Percentiles rank a stretch among this genome's conserved stretches.
These are phyloP conservation scores for Pseudomonodictys pantanalensis DNA, from an alignment of 495 filamentous ascomycete genomes.

Conservation along the genomic window DNA sequence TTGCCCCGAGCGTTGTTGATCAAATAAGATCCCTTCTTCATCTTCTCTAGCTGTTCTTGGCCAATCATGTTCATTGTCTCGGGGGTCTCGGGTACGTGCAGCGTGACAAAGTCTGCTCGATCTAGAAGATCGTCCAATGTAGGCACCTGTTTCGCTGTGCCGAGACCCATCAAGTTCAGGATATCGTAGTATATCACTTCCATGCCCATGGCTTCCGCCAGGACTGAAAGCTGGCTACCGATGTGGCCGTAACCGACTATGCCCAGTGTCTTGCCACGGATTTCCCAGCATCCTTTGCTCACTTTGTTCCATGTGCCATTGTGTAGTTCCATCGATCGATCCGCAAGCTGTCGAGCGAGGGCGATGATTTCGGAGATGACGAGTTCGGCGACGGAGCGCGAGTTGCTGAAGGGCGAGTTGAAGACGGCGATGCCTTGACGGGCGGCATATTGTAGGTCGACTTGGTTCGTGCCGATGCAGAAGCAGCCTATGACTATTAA, in stretches of 20 bases:
- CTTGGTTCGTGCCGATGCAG: slow-evolving; percentile 98
- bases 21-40: slow-evolving; percentile 89
- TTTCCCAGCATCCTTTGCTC: slow-evolving; percentile 93
- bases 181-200: slow-evolving; percentile 94
- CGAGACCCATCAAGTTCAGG: slow-evolving; percentile 87
- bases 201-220: slow-evolving; percentile 98
- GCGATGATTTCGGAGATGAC: slow-evolving; percentile 91
- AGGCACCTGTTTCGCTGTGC: slow-evolving; percentile 77
- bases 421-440: slow-evolving; percentile 93
- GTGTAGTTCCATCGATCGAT: slow-evolving; percentile 94
- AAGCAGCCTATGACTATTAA: slow-evolving; percentile 96
- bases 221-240: slow-evolving; percentile 90
- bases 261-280: slow-evolving; percentile 93
- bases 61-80: slow-evolving; percentile 93
- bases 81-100: slow-evolving; percentile 88
- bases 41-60: slow-evolving; percentile 68
- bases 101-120: slow-evolving; percentile 82
- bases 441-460: slow-evolving; percentile 89
- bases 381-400: slow-evolving; percentile 91
- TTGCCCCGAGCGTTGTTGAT: slow-evolving; percentile 95
- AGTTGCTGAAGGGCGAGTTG: slow-evolving; percentile 99
- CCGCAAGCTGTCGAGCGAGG: slow-evolving; percentile 86
- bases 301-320: slow-evolving; percentile 97
- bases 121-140: slow-evolving; percentile 72
- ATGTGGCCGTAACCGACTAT: slow-evolving; percentile 99